Evolutionary conservation across 2,329 filamentous ascomycete species (phyloP).

Genomic region (Neoascochyta sp.): DNA sequence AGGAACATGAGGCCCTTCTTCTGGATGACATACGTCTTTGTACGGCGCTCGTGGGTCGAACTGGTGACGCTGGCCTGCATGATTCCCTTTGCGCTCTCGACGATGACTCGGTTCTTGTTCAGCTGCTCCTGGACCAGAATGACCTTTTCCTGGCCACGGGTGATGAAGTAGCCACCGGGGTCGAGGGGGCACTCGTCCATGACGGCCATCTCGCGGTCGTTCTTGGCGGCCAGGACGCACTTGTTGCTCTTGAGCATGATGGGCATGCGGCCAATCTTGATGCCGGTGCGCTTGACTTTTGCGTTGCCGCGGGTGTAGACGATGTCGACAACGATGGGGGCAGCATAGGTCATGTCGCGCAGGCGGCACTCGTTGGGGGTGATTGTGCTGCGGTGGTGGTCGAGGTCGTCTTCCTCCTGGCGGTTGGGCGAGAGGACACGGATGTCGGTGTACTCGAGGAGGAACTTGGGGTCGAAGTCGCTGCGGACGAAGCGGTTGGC

Average conservation of each 20-base stretch:
- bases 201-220: slow-evolving; percentile 80
- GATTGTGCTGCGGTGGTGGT: slow-evolving; percentile 51
- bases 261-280: slow-evolving; percentile 84
- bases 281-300: slow-evolving; percentile 66
- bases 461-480: slow-evolving; percentile 90
- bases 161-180: slow-evolving; percentile 96
- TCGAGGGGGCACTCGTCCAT: slow-evolving; percentile 96
- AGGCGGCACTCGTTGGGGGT: slow-evolving; percentile 96
- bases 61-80: slow-evolving; percentile 89
- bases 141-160: slow-evolving; percentile 96
- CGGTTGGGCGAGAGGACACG: slow-evolving; percentile 79
- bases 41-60: slow-evolving; percentile 96
- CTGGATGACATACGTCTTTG: slow-evolving; percentile 90
- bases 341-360: slow-evolving; percentile 96
- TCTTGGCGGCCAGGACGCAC: slow-evolving; percentile 79
- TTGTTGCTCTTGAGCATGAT: slow-evolving; percentile 97
- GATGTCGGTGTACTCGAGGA: slow-evolving; percentile 87
- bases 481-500: slow-evolving; percentile 85
- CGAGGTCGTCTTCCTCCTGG: slow-evolving; percentile 66
- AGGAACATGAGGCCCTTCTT: slow-evolving; percentile 91
- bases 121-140: slow-evolving; percentile 97
- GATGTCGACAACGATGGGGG: slow-evolving; percentile 89
- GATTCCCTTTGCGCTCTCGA: slow-evolving; percentile 91
- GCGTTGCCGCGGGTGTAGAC: slow-evolving; percentile 81
- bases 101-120: slow-evolving; percentile 98